phyloP scores from a whole-genome alignment of 768 basidiomycete species.

The Phylloporus scabripes region DNA sequence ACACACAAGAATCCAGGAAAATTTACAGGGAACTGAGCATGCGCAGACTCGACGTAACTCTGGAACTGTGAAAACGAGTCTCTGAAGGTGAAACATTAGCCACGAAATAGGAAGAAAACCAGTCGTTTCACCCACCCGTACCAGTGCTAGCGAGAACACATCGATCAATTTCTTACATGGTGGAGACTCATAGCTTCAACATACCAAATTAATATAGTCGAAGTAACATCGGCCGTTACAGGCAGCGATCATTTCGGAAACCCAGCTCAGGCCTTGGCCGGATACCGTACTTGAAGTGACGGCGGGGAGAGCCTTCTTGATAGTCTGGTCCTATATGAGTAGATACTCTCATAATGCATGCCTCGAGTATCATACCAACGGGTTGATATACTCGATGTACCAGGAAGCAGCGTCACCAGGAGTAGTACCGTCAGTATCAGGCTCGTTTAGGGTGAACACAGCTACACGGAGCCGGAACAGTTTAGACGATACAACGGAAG shows the following conservation, averaged over 20 bases:
- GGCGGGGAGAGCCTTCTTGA: slow-evolving; percentile 37
- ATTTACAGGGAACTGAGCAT: slow-evolving; percentile 27
- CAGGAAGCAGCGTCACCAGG: slow-evolving; percentile 31
- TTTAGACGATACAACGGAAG: neutral
- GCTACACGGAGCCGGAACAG: slow-evolving; percentile 8
- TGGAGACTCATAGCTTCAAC: slow-evolving; percentile 5
- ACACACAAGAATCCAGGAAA: too few relatives aligned
- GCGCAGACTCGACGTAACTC: slow-evolving; percentile 22
- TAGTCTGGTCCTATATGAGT: slow-evolving; percentile 19
- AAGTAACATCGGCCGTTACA: slow-evolving; percentile 33
- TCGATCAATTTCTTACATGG: too few relatives aligned
- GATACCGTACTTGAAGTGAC: slow-evolving; percentile 30
- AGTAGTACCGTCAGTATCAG: slow-evolving; percentile 28
- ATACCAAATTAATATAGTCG: slow-evolving; percentile 33
- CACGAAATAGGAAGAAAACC: neutral
- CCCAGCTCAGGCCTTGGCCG: slow-evolving; percentile 33
- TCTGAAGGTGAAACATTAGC: slow-evolving; percentile 16
- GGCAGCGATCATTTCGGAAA: slow-evolving; percentile 31
- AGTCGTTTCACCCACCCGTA: slow-evolving; percentile 19
- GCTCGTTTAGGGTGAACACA: slow-evolving; percentile 35
- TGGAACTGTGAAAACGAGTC: slow-evolving; percentile 26
- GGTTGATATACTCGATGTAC: slow-evolving; percentile 35
- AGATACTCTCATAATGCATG: neutral
- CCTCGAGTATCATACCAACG: slow-evolving; percentile 23
- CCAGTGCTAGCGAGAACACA: slow-evolving; percentile 20